Evolutionary conservation across 345 rosid genomes (phyloP).

Genomic region (Bruguiera gymnorhiza): DNA sequence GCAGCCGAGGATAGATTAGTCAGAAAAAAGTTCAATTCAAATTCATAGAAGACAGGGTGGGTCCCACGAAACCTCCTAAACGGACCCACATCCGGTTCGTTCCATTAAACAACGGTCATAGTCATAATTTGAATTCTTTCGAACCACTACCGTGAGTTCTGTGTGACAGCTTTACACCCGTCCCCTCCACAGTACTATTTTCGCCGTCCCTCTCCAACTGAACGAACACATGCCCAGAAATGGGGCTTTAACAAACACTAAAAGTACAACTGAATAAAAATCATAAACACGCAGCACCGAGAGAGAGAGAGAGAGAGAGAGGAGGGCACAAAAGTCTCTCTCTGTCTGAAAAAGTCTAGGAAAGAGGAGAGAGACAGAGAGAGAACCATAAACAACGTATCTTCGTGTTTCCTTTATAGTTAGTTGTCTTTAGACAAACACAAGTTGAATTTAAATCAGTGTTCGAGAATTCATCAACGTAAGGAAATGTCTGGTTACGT

Average conservation of each 20-base stretch:
- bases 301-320: neutral
- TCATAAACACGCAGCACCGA: neutral
- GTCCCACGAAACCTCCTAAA: no score
- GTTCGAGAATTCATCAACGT: neutral
- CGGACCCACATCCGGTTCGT: no score
- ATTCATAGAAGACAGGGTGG: no score
- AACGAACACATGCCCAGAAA: no score
- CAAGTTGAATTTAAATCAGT: neutral
- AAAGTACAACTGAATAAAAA: no score
- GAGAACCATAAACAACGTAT: neutral
- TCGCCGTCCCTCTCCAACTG: no score
- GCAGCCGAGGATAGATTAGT: no score
- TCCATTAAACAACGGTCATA: no score
- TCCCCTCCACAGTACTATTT: constrained; percentile 20
- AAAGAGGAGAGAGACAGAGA: neutral
- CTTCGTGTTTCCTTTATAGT: neutral
- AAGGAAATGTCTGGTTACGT: constrained; percentile 73
- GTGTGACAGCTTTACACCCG: constrained; percentile 47
- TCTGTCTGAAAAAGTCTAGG: no score
- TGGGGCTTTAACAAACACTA: constrained; percentile 1
- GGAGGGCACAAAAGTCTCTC: neutral
- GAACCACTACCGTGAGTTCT: neutral
- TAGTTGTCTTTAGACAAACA: neutral
- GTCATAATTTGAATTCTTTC: constrained; percentile 22
- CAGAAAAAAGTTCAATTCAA: no score